Evolutionary conservation across 441 rosid genomes (phyloP).

Genomic region (Dalechampia spathulata): DNA sequence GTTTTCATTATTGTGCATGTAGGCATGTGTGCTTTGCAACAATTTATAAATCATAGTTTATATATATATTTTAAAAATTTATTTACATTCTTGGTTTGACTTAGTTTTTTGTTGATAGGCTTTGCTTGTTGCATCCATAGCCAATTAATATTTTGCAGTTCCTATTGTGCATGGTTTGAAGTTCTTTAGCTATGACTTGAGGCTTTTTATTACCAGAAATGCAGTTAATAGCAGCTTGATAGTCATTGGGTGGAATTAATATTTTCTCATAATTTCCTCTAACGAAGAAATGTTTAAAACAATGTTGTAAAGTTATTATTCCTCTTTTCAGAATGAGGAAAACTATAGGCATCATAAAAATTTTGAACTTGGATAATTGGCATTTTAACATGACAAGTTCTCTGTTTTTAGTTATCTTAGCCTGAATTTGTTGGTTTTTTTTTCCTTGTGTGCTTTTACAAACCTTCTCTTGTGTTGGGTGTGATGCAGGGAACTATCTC

Average conservation of each 20-base stretch:
- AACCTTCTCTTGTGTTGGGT: conserved; percentile 1
- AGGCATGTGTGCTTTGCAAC: neutral
- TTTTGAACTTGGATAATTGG: neutral
- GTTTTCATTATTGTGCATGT: neutral
- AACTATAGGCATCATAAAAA: neutral
- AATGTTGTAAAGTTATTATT: too few relatives aligned
- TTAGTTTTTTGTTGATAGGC: too few relatives aligned
- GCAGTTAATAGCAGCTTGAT: neutral
- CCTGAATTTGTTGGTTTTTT: neutral
- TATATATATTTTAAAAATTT: too few relatives aligned
- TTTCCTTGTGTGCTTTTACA: neutral
- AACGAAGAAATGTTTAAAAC: too few relatives aligned
- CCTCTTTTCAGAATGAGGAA: neutral
- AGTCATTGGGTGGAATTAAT: neutral
- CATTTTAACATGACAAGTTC: neutral
- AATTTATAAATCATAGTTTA: too few relatives aligned
- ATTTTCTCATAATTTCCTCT: too few relatives aligned
- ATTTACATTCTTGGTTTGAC: too few relatives aligned
- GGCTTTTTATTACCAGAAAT: neutral
- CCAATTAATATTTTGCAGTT: too few relatives aligned
- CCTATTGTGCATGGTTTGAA: neutral
- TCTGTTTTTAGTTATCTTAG: neutral
- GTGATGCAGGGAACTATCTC: conserved; percentile 61
- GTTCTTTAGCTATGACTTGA: neutral
- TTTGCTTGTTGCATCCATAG: too few relatives aligned